Percentiles rank a stretch among this genome's conserved stretches.
phyloP scores from a whole-genome alignment of 495 filamentous ascomycete genomes.

The Neurospora sublineolata region DNA sequence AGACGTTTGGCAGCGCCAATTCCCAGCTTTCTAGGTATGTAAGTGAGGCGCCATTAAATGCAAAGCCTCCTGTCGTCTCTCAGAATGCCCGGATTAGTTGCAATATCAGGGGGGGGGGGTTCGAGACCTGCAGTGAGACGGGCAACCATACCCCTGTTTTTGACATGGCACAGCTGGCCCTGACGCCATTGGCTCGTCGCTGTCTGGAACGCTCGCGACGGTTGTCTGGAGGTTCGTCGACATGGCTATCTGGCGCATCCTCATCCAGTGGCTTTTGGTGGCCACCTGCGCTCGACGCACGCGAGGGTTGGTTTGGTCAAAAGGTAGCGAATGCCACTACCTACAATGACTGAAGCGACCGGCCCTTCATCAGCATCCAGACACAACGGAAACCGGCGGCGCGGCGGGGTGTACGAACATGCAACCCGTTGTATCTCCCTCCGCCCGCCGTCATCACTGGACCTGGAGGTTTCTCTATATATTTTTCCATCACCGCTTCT shows the following conservation, averaged over 20 bases:
- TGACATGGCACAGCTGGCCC: constrained; percentile 1
- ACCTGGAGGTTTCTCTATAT: not conserved
- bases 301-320: not conserved
- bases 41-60: not conserved
- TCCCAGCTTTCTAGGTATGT: not conserved
- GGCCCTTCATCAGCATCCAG: not conserved
- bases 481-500: not conserved
- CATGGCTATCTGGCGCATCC: constrained; percentile 21
- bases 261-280: constrained; percentile 16
- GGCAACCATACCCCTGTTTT: constrained; percentile 13
- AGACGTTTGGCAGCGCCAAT: not conserved
- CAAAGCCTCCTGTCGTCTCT: not conserved
- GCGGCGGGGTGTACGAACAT: not conserved
- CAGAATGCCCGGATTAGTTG: not conserved
- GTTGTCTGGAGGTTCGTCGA: constrained; percentile 10
- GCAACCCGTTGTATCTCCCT: not conserved
- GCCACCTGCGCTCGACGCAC: not conserved
- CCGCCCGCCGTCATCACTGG: not conserved
- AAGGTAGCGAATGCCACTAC: not conserved
- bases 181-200: constrained; percentile 16
- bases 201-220: constrained; percentile 12
- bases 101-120: constrained; percentile 3
- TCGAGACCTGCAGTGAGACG: constrained; percentile 3
- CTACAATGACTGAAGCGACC: not conserved
- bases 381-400: not conserved